phyloP scores from a whole-genome alignment of 345 rosid species.

The Populus deltoides region DNA sequence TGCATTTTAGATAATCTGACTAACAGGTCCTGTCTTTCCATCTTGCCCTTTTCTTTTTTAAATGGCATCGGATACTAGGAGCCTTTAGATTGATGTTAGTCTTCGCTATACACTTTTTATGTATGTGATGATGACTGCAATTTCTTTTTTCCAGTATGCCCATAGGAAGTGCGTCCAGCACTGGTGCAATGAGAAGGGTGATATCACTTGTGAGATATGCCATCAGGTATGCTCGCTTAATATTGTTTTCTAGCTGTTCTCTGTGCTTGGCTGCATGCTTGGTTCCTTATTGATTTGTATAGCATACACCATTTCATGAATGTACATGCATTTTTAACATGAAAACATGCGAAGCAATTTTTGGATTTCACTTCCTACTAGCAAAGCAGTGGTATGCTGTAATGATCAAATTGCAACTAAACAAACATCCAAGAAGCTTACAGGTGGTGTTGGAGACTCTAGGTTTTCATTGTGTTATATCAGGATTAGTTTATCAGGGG shows the following conservation, averaged over 20 bases:
- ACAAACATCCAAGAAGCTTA: not conserved
- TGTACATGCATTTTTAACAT: not conserved
- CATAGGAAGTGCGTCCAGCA: constrained; percentile 89
- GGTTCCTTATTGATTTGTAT: not conserved
- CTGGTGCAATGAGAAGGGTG: constrained; percentile 96
- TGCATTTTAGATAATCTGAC: not conserved
- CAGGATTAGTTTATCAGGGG: not conserved
- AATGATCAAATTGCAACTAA: not conserved
- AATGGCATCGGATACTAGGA: not conserved
- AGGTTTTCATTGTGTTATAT: not conserved
- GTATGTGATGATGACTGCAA: not conserved
- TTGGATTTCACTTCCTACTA: not conserved
- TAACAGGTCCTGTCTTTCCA: not conserved
- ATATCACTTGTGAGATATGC: constrained; percentile 86
- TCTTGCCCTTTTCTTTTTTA: not conserved
- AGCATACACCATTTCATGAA: not conserved
- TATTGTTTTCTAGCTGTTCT: not conserved
- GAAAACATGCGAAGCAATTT: not conserved
- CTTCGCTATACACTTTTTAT: not conserved
- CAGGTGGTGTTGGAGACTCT: not conserved
- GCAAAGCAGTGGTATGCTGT: not conserved
- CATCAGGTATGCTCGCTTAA: constrained; percentile 57
- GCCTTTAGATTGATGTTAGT: not conserved
- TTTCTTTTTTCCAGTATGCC: constrained; percentile 57
- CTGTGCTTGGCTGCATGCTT: not conserved